Evolutionary conservation across 257 asterid genomes (phyloP).

Genomic region (Anisodus tanguticus): DNA sequence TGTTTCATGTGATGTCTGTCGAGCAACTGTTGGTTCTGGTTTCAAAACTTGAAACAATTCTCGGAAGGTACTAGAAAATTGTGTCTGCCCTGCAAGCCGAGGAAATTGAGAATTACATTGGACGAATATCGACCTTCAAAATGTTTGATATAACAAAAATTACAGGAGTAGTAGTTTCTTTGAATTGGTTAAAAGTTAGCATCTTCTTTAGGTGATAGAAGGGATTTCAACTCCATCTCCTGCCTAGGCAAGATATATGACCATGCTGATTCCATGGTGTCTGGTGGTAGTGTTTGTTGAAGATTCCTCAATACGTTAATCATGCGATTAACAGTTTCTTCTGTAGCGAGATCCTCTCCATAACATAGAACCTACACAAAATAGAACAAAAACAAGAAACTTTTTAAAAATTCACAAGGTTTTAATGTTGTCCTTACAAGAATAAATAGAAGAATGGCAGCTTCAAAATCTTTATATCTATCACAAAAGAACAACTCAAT

Average conservation of each 20-base stretch:
- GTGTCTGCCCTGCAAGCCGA: not conserved
- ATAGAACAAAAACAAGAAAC: not conserved
- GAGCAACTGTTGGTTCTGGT: not conserved
- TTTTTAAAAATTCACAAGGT: not conserved
- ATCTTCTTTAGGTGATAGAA: conserved; percentile 26
- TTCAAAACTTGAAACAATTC: not conserved
- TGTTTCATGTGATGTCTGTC: not conserved
- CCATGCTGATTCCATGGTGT: conserved; percentile 74
- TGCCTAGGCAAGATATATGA: conserved; percentile 37
- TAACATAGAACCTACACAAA: conserved; percentile 68
- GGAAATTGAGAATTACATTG: not conserved
- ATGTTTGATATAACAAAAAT: not conserved
- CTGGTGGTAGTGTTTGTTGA: conserved; percentile 80
- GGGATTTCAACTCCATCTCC: no score
- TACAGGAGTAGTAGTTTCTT: not conserved
- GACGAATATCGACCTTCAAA: not conserved
- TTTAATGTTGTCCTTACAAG: not conserved
- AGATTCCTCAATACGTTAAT: conserved; percentile 75
- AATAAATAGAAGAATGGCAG: not conserved
- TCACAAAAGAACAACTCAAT: not conserved
- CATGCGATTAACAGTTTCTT: conserved; percentile 80
- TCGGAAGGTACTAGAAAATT: not conserved
- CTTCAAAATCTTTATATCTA: not conserved
- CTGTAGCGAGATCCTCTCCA: conserved; percentile 77
- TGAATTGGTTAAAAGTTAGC: not conserved